A percentile compares a stretch with the other conserved stretches of the same genome.
Evolutionary conservation across 2,329 filamentous ascomycete genomes (phyloP).

Genomic region (Daldinia sp.): DNA sequence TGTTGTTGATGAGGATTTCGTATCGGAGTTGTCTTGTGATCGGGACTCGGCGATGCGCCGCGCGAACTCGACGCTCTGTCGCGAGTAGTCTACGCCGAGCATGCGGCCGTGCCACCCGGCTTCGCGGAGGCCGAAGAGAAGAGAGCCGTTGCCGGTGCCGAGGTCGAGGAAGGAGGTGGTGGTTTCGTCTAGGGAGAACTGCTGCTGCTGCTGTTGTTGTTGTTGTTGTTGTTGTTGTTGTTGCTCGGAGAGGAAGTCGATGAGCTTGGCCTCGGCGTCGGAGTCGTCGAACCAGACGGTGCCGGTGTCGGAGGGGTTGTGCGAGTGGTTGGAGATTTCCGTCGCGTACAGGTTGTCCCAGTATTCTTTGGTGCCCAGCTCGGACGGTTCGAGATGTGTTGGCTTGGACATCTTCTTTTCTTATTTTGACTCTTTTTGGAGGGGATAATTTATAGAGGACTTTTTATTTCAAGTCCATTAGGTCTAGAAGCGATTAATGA

Average conservation of each 20-base stretch:
- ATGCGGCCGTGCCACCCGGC: constrained; percentile 74
- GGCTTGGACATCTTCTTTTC: constrained; percentile 58
- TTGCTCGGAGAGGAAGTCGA: constrained; percentile 70
- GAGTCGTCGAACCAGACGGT: constrained; percentile 98
- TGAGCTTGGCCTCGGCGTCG: constrained; percentile 83
- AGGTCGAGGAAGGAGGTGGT: constrained; percentile 75
- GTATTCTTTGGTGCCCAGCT: constrained; percentile 91
- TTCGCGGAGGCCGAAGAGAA: constrained; percentile 84
- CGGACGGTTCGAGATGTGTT: constrained; percentile 78
- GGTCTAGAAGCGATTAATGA: neutral
- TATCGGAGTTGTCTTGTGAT: constrained; percentile 32
- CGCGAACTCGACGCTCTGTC: constrained; percentile 79
- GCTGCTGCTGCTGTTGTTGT: too few species aligned
- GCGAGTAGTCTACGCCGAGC: constrained; percentile 86
- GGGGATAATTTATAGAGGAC: too few species aligned
- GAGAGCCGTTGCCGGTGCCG: constrained; percentile 92
- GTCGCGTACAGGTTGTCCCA: constrained; percentile 81
- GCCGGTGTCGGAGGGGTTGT: constrained; percentile 82
- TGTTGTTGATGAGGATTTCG: too few species aligned
- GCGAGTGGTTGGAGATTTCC: constrained; percentile 77
- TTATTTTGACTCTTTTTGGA: too few species aligned
- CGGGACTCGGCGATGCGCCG: constrained; percentile 66
- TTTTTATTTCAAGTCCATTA: neutral
- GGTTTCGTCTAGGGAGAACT: constrained; percentile 18
- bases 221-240: too few species aligned